These are phyloP conservation scores for Nemania sp. DNA, from an alignment of 2,329 filamentous ascomycete genomes.

Conservation along the genomic window DNA sequence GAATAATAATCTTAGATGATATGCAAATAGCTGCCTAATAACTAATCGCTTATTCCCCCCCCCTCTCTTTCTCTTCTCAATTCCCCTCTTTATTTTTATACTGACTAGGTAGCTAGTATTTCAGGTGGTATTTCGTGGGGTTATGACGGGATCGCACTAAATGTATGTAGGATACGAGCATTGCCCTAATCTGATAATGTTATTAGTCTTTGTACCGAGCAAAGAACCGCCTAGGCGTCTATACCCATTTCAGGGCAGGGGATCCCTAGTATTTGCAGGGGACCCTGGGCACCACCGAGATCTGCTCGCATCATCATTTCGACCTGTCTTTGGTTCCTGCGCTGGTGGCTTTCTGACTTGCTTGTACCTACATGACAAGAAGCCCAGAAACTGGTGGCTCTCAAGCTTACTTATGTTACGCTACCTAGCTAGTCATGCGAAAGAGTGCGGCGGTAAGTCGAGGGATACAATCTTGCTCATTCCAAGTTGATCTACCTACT, in stretches of 20 bases:
- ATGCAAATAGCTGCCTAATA: neutral
- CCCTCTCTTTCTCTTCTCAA: too few species aligned
- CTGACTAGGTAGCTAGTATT: neutral
- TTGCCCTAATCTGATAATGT: conserved; percentile 28
- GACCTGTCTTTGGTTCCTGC: conserved; percentile 18
- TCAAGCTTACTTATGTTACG: neutral
- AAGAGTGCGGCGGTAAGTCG: too few species aligned
- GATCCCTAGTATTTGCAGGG: neutral
- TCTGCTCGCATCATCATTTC: conserved; percentile 26
- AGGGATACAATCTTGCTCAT: too few species aligned
- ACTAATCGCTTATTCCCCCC: too few species aligned
- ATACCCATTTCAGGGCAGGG: conserved; percentile 1
- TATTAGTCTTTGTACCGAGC: neutral
- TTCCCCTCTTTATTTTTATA: neutral
- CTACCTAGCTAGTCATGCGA: conserved; percentile 8
- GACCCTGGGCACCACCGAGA: conserved; percentile 15
- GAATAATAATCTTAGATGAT: neutral
- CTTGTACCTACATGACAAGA: neutral
- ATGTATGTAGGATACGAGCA: too few species aligned
- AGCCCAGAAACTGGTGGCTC: neutral
- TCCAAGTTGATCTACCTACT: too few species aligned
- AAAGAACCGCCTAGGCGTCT: neutral
- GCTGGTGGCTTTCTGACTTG: conserved; percentile 14
- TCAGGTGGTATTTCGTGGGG: neutral
- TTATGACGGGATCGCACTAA: neutral